Evolutionary conservation across 352 stramenopile species (phyloP), one percentile per base, ranked within the genome.

Genomic region (Globisporangium spinosum): DNA sequence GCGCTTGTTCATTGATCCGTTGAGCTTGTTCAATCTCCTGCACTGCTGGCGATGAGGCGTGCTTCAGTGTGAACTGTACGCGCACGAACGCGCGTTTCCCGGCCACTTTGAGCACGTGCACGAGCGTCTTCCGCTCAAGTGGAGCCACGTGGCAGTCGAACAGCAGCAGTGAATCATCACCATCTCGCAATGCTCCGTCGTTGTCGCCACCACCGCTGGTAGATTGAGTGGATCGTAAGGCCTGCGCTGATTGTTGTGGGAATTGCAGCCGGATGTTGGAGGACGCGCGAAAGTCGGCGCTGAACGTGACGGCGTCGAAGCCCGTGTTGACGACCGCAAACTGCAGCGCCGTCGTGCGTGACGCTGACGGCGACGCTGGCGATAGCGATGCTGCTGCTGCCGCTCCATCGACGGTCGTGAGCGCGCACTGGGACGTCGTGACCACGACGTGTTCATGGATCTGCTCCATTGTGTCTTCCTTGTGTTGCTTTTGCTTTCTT

Each of bases 271-370:
- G 67, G 57, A 89, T 72, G 57, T 74, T 74, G 20, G 22, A 29
- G 0, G 82, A 90, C 15, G 69, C 60, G 40, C 70, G 65, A 54
- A 89, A 89, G 67, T 89, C 77, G 8, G 75, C 70, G n/a, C 65
- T 65, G 35, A 90, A 77, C 5, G 64, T 73, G 51, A 85, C 71
- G 3, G 54, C 49, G 34, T 70, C 65, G 22, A 82, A 71, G 20
- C 79, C 72, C n/a, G 70, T 47, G 62, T 85, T 91, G 29, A 70
- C 65, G 9, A 74, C 70, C 1, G 83, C 65, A 60, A 87, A 87
- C 53, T 83, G 77, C 32, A 89, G 70, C 13, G 73, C 70, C 8
- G 60, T 57, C 9, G 49, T 22, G 3, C 56, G 17, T 43, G 58
- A 17, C 58, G 47, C 22, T 12, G 29, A 10, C 5, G 67, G 6